These are phyloP conservation scores for Amanita brunnescens DNA, from an alignment of 768 basidiomycete species.

Conservation along the genomic window DNA sequence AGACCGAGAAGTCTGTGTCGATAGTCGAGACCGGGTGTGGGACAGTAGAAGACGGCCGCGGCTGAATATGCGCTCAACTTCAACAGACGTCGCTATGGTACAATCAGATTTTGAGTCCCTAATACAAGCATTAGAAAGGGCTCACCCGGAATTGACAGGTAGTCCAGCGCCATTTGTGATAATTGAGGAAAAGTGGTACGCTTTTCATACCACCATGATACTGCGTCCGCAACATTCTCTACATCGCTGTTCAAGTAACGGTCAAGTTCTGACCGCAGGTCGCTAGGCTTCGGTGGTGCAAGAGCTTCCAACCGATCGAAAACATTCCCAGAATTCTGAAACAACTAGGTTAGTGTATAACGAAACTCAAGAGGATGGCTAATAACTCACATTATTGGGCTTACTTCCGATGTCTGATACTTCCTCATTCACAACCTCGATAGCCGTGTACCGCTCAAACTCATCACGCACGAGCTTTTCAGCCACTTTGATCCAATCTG, in stretches of 20 bases:
- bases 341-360: too few species aligned
- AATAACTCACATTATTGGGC: too few species aligned
- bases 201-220: slow-evolving; percentile 18
- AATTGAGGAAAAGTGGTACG: slow-evolving; percentile 19
- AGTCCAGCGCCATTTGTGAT: slow-evolving; percentile 23
- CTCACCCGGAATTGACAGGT: slow-evolving; percentile 23
- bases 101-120: too few species aligned
- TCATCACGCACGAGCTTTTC: slow-evolving; percentile 9
- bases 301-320: slow-evolving; percentile 20
- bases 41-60: slow-evolving; percentile 19
- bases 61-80: slow-evolving; percentile 23
- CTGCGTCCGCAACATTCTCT: slow-evolving; percentile 15
- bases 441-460: slow-evolving; percentile 9
- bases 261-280: slow-evolving; percentile 17
- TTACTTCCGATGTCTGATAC: too few species aligned
- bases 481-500: slow-evolving; percentile 13
- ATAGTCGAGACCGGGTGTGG: slow-evolving; percentile 16
- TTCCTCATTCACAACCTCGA: background rate
- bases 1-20: slow-evolving; percentile 12
- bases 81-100: slow-evolving; percentile 21
- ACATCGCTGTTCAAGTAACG: slow-evolving; percentile 18
- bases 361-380: too few species aligned
- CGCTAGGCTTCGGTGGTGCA: slow-evolving; percentile 8
- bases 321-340: slow-evolving; percentile 13
- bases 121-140: slow-evolving; percentile 6